Percentiles rank a stretch among this genome's conserved stretches.
These are phyloP conservation scores for Trichophyton schoenleinii DNA, from an alignment of 2,329 filamentous ascomycete species.

Conservation along the genomic window DNA sequence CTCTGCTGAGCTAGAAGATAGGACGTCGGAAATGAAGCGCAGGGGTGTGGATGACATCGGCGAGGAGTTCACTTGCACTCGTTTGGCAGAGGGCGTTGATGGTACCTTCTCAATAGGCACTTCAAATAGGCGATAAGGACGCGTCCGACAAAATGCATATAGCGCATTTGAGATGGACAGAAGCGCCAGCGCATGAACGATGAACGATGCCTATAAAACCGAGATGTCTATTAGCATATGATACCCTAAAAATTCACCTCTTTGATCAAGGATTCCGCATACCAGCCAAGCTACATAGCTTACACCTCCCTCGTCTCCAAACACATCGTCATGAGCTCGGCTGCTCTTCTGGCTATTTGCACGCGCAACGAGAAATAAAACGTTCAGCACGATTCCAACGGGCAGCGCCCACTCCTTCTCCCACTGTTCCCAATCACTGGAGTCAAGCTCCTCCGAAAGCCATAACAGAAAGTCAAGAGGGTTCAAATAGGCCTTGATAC, in stretches of 20 bases:
- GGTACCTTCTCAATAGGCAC: conserved; percentile 63
- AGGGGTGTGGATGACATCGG: conserved; percentile 67
- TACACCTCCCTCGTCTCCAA: conserved; percentile 54
- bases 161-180: conserved; percentile 64
- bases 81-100: conserved; percentile 70
- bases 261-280: conserved; percentile 20
- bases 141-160: conserved; percentile 68
- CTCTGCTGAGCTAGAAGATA: conserved; percentile 60
- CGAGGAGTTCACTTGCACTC: conserved; percentile 78
- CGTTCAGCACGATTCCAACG: conserved; percentile 63
- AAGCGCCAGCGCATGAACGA: conserved; percentile 56
- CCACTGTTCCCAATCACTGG: conserved; percentile 74
- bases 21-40: conserved; percentile 55
- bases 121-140: conserved; percentile 86
- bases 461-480: conserved; percentile 82
- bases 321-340: conserved; percentile 62
- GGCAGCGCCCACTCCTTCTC: conserved; percentile 60
- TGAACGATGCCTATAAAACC: conserved; percentile 47
- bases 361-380: conserved; percentile 67
- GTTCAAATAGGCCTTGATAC: conserved; percentile 68
- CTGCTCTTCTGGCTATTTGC: conserved; percentile 53
- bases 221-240: conserved; percentile 1
- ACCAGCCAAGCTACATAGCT: conserved; percentile 58
- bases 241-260: not conserved
- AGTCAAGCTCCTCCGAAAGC: conserved; percentile 85